phyloP scores from a whole-genome alignment of 306 rosid genomes.

The Cicer bijugum region DNA sequence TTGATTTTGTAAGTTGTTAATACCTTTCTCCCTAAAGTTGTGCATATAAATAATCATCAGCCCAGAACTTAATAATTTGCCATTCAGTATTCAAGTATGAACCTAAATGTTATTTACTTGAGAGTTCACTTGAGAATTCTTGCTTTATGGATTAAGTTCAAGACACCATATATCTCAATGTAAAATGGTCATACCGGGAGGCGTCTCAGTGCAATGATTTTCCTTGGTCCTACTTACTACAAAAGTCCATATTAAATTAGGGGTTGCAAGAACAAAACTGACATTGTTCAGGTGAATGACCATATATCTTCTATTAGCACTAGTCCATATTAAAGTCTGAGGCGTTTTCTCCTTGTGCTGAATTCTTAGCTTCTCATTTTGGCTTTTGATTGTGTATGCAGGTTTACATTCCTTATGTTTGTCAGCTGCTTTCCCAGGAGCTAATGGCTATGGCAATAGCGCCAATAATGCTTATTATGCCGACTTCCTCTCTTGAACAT shows the following conservation, averaged over 20 bases:
- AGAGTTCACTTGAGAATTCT: neutral
- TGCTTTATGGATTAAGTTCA: neutral
- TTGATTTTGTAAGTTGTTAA: neutral
- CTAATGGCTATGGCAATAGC: no score
- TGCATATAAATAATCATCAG: neutral
- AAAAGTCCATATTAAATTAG: slow-evolving; percentile 93
- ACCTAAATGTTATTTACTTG: neutral
- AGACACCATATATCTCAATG: slow-evolving; percentile 54
- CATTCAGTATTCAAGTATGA: slow-evolving; percentile 5
- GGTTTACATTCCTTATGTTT: no score
- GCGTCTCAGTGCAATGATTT: slow-evolving; percentile 82
- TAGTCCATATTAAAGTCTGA: neutral
- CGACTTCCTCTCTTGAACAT: no score
- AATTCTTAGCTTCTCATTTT: slow-evolving; percentile 4
- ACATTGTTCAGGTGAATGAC: slow-evolving; percentile 83
- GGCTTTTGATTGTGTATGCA: no score
- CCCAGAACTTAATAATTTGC: neutral
- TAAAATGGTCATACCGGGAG: slow-evolving; percentile 97
- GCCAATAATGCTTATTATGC: no score
- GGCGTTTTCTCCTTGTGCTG: slow-evolving; percentile 34
- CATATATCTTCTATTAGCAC: neutral
- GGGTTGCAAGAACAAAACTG: slow-evolving; percentile 98
- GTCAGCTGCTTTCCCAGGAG: no score
- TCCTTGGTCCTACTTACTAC: slow-evolving; percentile 96
- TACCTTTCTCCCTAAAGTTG: neutral